phyloP scores from a whole-genome alignment of 1,284 basidiomycete species.

The Ceratobasidium sp. region DNA sequence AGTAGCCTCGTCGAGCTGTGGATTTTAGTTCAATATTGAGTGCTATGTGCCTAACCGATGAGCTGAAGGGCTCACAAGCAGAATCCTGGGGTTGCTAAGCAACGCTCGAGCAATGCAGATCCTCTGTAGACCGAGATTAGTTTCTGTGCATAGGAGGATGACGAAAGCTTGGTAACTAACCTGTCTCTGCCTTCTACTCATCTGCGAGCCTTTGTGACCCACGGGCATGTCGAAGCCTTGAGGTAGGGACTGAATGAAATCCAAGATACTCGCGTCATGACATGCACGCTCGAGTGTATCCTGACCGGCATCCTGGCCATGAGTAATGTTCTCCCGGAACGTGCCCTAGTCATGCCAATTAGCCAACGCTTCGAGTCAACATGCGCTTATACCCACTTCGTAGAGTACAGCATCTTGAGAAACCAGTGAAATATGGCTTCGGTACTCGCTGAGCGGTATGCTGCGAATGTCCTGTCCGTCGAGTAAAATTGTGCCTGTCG shows the following conservation, averaged over 20 bases:
- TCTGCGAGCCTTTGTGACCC: no score
- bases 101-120: constrained; percentile 53
- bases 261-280: constrained; percentile 49
- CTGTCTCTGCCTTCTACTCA: constrained; percentile 50
- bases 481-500: constrained; percentile 48
- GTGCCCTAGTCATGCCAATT: constrained; percentile 46
- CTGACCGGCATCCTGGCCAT: no score
- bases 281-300: no score
- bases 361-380: no score
- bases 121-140: constrained; percentile 40
- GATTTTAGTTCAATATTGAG: no score
- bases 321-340: no score
- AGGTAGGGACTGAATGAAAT: constrained; percentile 51
- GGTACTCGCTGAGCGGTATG: no score
- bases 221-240: constrained; percentile 52
- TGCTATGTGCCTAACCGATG: background rate
- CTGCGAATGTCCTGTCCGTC: no score
- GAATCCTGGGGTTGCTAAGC: constrained; percentile 50
- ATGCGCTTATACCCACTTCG: constrained; percentile 37
- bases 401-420: no score
- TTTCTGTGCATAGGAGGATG: background rate
- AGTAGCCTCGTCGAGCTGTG: constrained; percentile 49
- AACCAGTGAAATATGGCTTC: no score
- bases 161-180: constrained; percentile 51
- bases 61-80: constrained; percentile 46